These are phyloP conservation scores for Chalara sp. DNA, from an alignment of 2,329 filamentous ascomycete species.

Conservation along the genomic window DNA sequence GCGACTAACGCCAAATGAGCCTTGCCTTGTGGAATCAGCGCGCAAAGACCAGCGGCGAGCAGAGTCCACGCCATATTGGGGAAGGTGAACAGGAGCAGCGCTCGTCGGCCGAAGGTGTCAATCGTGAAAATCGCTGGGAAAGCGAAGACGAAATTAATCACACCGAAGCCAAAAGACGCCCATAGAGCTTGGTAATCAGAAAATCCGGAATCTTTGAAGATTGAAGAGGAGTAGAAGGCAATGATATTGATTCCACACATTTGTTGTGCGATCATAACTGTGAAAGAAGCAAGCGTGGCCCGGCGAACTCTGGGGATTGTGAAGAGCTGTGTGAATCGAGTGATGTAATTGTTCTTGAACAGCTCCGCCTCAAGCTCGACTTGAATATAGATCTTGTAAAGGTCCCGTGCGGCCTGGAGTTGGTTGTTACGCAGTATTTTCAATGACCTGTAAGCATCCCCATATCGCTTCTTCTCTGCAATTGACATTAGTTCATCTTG, in stretches of 20 bases:
- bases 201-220: slow-evolving; percentile 53
- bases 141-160: slow-evolving; percentile 59
- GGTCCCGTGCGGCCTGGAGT: slow-evolving; percentile 54
- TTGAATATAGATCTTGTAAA: slow-evolving; percentile 53
- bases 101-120: slow-evolving; percentile 58
- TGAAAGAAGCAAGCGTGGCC: slow-evolving; percentile 69
- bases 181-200: slow-evolving; percentile 47
- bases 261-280: slow-evolving; percentile 51
- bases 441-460: slow-evolving; percentile 49
- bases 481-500: slow-evolving; percentile 1
- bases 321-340: slow-evolving; percentile 59
- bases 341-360: slow-evolving; percentile 43
- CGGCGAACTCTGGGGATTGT: slow-evolving; percentile 62
- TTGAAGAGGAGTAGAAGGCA: slow-evolving; percentile 65
- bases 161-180: slow-evolving; percentile 58
- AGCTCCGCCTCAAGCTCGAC: slow-evolving; percentile 38
- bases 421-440: slow-evolving; percentile 48
- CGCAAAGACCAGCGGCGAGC: slow-evolving; percentile 55
- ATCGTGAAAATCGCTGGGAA: slow-evolving; percentile 52
- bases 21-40: slow-evolving; percentile 35
- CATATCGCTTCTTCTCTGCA: slow-evolving; percentile 44
- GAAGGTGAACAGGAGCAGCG: slow-evolving; percentile 58
- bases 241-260: slow-evolving; percentile 51
- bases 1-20: slow-evolving; percentile 48
- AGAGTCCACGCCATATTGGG: slow-evolving; percentile 62